Conservation (phyloP, 768 basidiomycete genomes). For the Exsudoporus frostii region DNA sequence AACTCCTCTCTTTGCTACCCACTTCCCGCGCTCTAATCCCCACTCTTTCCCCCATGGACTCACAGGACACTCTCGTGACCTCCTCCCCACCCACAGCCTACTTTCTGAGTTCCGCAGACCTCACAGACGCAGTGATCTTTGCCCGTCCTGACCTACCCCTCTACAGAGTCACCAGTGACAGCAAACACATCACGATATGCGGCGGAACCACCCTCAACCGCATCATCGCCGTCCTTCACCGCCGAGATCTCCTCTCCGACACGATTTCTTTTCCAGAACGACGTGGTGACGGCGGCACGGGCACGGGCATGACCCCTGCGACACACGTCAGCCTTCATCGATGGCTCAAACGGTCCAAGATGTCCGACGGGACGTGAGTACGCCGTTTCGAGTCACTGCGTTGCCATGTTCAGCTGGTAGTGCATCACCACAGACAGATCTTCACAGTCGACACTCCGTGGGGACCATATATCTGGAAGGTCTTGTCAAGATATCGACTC, state of each 20-base stretch:
- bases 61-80: constrained; percentile 26
- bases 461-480: constrained; percentile 29
- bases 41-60: constrained; percentile 22
- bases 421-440: constrained; percentile 5
- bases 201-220: constrained; percentile 9
- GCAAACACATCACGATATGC: constrained; percentile 16
- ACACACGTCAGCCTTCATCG: constrained; percentile 19
- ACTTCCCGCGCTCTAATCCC: neutral
- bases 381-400: neutral
- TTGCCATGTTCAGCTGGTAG: neutral
- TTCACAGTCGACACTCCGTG: constrained; percentile 22
- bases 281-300: neutral
- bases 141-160: constrained; percentile 19
- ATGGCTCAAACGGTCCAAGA: constrained; percentile 28
- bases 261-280: constrained; percentile 27
- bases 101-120: constrained; percentile 21
- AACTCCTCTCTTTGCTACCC: neutral
- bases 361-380: constrained; percentile 24
- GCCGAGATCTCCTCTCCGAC: constrained; percentile 25
- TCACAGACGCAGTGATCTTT: constrained; percentile 19
- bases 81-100: constrained; percentile 25
- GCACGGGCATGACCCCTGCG: neutral
- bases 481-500: constrained; percentile 20
- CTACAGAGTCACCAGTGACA: constrained; percentile 24
- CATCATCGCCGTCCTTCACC: constrained; percentile 25